phyloP scores from a whole-genome alignment of 2,329 filamentous ascomycete genomes.

The Lecanicillium sp. region DNA sequence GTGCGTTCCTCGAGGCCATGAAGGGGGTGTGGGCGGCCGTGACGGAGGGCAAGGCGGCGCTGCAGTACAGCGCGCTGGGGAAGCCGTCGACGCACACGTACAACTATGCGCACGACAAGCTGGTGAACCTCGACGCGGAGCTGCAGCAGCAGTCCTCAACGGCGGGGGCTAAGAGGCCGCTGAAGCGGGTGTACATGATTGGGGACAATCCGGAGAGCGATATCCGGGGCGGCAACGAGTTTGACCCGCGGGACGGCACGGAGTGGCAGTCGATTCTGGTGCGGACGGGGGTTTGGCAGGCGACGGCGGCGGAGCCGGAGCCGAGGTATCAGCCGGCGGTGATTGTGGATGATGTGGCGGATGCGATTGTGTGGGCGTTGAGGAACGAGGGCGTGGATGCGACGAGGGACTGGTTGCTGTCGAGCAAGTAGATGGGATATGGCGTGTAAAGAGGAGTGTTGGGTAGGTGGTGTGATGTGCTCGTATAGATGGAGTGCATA shows the following conservation, averaged over 20 bases:
- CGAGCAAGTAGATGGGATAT: constrained; percentile 1
- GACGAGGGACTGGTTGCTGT: constrained; percentile 22
- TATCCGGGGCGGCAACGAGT: constrained; percentile 79
- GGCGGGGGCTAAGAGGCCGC: constrained; percentile 44
- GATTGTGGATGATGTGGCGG: constrained; percentile 66
- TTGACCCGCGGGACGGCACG: constrained; percentile 56
- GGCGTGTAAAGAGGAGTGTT: neutral
- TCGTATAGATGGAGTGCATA: too few species aligned
- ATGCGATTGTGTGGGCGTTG: constrained; percentile 71
- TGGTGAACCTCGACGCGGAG: constrained; percentile 42
- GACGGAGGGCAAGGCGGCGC: constrained; percentile 46
- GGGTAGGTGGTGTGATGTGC: neutral
- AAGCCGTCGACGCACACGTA: constrained; percentile 78
- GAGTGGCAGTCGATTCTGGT: constrained; percentile 74
- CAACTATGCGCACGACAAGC: constrained; percentile 66
- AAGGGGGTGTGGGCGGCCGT: constrained; percentile 70
- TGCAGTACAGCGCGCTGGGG: constrained; percentile 65
- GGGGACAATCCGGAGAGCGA: constrained; percentile 88
- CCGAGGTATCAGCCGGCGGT: constrained; percentile 56
- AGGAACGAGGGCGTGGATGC: constrained; percentile 40
- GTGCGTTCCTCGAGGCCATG: constrained; percentile 78
- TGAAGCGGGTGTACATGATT: constrained; percentile 84
- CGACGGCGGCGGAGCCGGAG: constrained; percentile 28
- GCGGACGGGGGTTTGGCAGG: constrained; percentile 66
- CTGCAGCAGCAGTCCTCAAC: constrained; percentile 14